Percentiles rank a stretch among this genome's conserved stretches.
phyloP scores from a whole-genome alignment of 1,284 basidiomycete species.

The Amylostereum chailletii region DNA sequence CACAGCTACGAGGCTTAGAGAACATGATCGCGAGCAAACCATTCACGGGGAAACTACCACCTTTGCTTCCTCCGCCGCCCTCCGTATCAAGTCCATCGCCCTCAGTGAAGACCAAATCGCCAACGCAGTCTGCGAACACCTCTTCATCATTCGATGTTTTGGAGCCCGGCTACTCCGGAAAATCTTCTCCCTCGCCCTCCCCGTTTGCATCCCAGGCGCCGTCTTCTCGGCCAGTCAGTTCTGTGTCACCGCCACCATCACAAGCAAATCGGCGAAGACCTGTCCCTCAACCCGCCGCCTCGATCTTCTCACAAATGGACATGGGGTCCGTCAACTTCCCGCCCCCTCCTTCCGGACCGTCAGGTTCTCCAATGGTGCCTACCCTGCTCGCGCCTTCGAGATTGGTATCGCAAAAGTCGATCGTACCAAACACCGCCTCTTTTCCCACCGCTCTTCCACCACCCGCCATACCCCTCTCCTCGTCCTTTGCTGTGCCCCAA shows the following conservation, averaged over 20 bases:
- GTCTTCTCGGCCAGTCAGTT: slow-evolving; percentile 9
- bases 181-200: not conserved
- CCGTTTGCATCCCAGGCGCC: not conserved
- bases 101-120: not conserved
- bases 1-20: slow-evolving; percentile 25
- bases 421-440: not conserved
- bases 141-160: slow-evolving; percentile 79
- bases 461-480: not conserved
- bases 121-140: slow-evolving; percentile 27
- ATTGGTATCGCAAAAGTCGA: not conserved
- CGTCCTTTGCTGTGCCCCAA: slow-evolving; percentile 9
- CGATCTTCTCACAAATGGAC: too few relatives aligned
- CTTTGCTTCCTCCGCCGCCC: slow-evolving; percentile 18
- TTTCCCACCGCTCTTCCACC: slow-evolving; percentile 4
- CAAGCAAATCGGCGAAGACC: slow-evolving; percentile 1
- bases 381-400: not conserved
- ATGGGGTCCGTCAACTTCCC: too few relatives aligned
- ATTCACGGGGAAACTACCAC: slow-evolving; percentile 37
- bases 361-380: slow-evolving; percentile 8
- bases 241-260: slow-evolving; percentile 13
- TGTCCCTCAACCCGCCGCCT: too few relatives aligned
- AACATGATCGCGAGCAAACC: slow-evolving; percentile 32
- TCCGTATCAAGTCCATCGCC: slow-evolving; percentile 9
- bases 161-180: slow-evolving; percentile 42
- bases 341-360: slow-evolving; percentile 8